Evolutionary conservation across 2,329 filamentous ascomycete genomes (phyloP).

Genomic region (Coleophoma crateriformis): DNA sequence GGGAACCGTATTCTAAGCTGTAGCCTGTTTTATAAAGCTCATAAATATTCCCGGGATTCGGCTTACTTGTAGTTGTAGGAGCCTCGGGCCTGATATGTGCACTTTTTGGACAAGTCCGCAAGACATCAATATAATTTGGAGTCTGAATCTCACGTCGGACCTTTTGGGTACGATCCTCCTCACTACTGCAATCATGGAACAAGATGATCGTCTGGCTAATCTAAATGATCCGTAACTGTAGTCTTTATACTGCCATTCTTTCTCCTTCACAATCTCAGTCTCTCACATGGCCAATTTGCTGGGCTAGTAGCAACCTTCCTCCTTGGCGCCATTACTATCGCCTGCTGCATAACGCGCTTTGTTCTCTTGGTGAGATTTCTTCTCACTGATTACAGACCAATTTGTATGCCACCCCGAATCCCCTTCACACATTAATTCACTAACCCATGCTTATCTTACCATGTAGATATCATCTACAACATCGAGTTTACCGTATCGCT

Average conservation of each 20-base stretch:
- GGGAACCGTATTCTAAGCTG: background rate
- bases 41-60: too few relatives aligned
- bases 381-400: background rate
- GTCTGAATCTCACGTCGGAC: background rate
- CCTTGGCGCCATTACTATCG: background rate
- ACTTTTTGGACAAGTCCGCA: background rate
- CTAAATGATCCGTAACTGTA: background rate
- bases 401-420: background rate
- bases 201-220: background rate
- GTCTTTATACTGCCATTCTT: background rate
- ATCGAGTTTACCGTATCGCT: background rate
- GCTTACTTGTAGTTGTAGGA: too few relatives aligned
- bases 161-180: background rate
- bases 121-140: background rate
- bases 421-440: background rate
- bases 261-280: background rate
- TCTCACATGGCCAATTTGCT: background rate
- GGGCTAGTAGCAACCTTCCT: background rate
- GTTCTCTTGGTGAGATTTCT: background rate
- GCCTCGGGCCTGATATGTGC: background rate
- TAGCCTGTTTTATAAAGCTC: too few relatives aligned
- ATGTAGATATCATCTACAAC: background rate
- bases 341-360: background rate
- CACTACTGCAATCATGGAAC: background rate
- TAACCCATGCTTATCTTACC: background rate